Evolutionary conservation across 2,329 filamentous ascomycete genomes (phyloP).

Genomic region (Colletotrichum sojae): DNA sequence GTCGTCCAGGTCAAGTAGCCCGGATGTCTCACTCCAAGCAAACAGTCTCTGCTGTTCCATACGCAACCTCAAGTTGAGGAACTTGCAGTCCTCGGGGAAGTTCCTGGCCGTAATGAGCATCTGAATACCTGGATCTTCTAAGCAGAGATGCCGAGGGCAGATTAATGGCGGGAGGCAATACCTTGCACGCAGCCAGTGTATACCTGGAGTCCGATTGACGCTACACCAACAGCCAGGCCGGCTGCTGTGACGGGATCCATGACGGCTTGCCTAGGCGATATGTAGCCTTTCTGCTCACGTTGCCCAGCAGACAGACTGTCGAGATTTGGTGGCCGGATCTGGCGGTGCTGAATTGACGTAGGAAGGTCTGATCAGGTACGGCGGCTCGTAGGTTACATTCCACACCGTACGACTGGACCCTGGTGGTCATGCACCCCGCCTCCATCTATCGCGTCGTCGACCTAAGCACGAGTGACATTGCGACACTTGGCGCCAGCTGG

Average conservation of each 20-base stretch:
- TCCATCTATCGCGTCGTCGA: neutral
- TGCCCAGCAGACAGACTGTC: too few species aligned
- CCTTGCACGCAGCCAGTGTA: slow-evolving; percentile 63
- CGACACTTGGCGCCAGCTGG: neutral
- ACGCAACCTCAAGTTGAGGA: slow-evolving; percentile 62
- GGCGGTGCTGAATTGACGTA: neutral
- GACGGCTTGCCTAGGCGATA: neutral
- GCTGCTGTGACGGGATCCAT: slow-evolving; percentile 62
- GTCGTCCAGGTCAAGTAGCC: slow-evolving; percentile 59
- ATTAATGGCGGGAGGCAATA: neutral
- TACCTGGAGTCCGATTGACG: slow-evolving; percentile 61
- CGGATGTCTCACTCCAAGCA: slow-evolving; percentile 65
- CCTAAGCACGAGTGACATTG: neutral
- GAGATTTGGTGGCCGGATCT: neutral
- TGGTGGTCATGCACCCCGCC: slow-evolving; percentile 9
- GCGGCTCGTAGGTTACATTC: neutral
- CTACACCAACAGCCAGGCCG: slow-evolving; percentile 60
- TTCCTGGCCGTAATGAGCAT: slow-evolving; percentile 62
- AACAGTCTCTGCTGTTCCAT: slow-evolving; percentile 66
- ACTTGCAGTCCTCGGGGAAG: slow-evolving; percentile 63
- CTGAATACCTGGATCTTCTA: slow-evolving; percentile 56
- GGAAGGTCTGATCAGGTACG: too few species aligned
- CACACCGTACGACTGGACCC: neutral
- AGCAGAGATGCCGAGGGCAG: slow-evolving; percentile 6
- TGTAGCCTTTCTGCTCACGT: too few species aligned